Conservation (phyloP, 2,329 filamentous ascomycete species). For the Fusarium hostae region DNA sequence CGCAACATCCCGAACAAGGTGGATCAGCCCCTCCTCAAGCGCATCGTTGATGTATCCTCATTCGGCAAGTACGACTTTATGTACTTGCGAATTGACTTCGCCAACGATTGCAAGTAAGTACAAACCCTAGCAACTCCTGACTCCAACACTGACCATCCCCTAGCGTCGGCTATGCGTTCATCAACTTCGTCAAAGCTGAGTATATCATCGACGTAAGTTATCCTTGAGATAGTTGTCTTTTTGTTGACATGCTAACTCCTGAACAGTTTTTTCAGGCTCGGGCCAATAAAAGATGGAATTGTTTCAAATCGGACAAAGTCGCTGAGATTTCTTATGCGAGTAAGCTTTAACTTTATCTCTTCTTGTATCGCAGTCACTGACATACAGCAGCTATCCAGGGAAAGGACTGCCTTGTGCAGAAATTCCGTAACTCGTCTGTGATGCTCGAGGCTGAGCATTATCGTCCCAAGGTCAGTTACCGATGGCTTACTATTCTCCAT, state of each 20-base stretch:
- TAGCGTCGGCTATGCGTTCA: conserved; percentile 96
- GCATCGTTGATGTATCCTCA: conserved; percentile 80
- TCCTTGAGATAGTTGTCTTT: neutral
- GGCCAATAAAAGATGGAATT: conserved; percentile 80
- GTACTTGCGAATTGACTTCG: conserved; percentile 91
- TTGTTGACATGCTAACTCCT: conserved; percentile 28
- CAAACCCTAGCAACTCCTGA: neutral
- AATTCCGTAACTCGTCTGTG: conserved; percentile 96
- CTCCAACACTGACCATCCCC: conserved; percentile 41
- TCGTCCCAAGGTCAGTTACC: conserved; percentile 76
- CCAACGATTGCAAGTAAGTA: conserved; percentile 83
- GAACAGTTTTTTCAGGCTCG: conserved; percentile 76
- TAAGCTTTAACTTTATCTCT: conserved; percentile 56
- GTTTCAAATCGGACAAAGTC: conserved; percentile 84
- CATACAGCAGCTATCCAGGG: conserved; percentile 82
- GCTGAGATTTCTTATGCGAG: conserved; percentile 96
- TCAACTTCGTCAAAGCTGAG: conserved; percentile 83
- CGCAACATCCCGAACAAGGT: conserved; percentile 95
- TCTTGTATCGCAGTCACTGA: neutral
- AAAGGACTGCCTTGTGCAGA: conserved; percentile 88
- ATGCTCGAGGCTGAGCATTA: conserved; percentile 88
- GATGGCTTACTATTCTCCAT: too few species aligned
- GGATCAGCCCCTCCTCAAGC: conserved; percentile 79
- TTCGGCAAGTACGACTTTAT: conserved; percentile 92
- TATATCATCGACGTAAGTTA: conserved; percentile 75